Evolutionary conservation across 2,329 filamentous ascomycete genomes (phyloP).

Genomic region (Fusarium zealandicum): DNA sequence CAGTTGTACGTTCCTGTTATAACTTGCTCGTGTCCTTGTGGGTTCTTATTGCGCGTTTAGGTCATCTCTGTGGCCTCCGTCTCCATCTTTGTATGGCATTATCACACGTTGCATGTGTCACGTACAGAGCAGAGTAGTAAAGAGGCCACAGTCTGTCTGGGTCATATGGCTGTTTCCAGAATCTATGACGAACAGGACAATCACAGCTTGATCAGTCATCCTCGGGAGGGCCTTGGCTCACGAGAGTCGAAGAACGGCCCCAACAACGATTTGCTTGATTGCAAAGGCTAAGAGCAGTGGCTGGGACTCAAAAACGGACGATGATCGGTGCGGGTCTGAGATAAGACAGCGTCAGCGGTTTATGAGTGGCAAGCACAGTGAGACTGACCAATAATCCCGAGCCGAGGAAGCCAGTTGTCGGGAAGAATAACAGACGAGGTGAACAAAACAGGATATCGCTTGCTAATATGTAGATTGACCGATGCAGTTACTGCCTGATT

Average conservation of each 20-base stretch:
- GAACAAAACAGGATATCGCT: neutral
- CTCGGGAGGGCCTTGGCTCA: too few species aligned
- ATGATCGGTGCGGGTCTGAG: too few species aligned
- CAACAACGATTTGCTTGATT: too few species aligned
- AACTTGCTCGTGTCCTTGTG: neutral
- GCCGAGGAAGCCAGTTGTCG: too few species aligned
- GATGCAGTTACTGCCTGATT: neutral
- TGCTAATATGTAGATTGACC: neutral
- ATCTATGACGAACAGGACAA: too few species aligned
- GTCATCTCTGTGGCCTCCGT: neutral
- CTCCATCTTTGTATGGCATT: neutral
- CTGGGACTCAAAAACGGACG: too few species aligned
- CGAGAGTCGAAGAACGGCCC: too few species aligned
- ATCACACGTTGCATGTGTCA: conserved; percentile 10
- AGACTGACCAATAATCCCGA: too few species aligned
- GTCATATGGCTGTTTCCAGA: neutral
- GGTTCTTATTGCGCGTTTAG: conserved; percentile 8
- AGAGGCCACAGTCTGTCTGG: neutral
- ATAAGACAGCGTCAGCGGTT: neutral
- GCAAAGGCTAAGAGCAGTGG: too few species aligned
- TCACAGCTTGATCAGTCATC: too few species aligned
- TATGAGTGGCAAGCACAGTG: too few species aligned
- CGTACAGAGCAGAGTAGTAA: neutral
- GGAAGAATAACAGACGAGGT: neutral
- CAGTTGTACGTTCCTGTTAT: neutral